phyloP scores from a whole-genome alignment of 2,329 filamentous ascomycete species.

The Penicillium sp. region DNA sequence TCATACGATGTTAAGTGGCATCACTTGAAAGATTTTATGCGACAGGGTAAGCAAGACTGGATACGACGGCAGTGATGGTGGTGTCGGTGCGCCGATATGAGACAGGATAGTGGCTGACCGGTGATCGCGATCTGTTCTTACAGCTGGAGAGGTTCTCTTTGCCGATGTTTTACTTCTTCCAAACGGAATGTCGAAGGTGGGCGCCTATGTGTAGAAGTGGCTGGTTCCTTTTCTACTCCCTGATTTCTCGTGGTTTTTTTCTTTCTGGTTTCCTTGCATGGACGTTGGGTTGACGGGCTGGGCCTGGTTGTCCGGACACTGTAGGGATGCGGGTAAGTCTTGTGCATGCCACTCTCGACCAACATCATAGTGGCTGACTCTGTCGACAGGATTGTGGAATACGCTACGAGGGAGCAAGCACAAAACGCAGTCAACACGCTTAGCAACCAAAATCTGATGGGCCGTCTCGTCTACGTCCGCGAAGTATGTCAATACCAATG shows the following conservation, averaged over 20 bases:
- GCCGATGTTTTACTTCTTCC: constrained; percentile 99
- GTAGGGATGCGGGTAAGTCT: constrained; percentile 99
- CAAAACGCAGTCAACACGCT: constrained; percentile 95
- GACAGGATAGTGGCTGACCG: constrained; percentile 2
- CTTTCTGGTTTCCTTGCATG: constrained; percentile 66
- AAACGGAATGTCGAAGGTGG: constrained; percentile 99
- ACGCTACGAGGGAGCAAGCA: constrained; percentile 98
- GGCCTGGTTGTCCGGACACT: constrained; percentile 83
- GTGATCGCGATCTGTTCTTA: constrained; percentile 19
- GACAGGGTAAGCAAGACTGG: constrained; percentile 73
- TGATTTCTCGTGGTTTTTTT: constrained; percentile 64
- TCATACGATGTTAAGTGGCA: constrained; percentile 99
- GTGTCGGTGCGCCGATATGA: neutral
- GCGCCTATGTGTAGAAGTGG: constrained; percentile 87
- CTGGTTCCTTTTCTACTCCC: constrained; percentile 68
- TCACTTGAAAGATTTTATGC: constrained; percentile 99
- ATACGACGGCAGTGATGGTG: constrained; percentile 2
- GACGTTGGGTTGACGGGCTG: constrained; percentile 99
- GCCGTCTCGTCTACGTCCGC: constrained; percentile 95
- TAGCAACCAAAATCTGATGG: constrained; percentile 99
- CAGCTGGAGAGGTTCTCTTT: constrained; percentile 98
- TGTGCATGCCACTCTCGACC: neutral
- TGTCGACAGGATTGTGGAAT: constrained; percentile 91
- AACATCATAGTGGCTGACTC: neutral
- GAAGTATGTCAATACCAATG: constrained; percentile 63